Evolutionary conservation across 2,329 filamentous ascomycete genomes (phyloP), one percentile per base, ranked within the genome.

Genomic region (Nothophaeocryptopus gaeumannii): DNA sequence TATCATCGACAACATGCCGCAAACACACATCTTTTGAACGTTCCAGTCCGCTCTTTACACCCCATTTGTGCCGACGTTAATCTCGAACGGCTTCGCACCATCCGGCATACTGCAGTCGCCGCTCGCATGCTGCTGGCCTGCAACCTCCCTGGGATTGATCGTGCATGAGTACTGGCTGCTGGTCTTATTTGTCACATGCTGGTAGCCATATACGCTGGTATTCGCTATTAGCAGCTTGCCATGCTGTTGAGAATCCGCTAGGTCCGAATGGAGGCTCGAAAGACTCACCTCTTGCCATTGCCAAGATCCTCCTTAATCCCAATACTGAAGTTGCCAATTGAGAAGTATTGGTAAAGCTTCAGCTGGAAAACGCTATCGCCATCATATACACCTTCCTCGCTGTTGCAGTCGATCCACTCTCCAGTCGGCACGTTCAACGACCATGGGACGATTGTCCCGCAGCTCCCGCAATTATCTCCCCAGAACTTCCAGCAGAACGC

Each of bases 301-400:
- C 41, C 46, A 11, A 55, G 26, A 45, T 61, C 58, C 30, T 65
- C 56, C 46, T 55, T 51, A 3, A 65, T 33, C 1, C 44, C 44
- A 11, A 65, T 20, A 31, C 50, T 49, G 47, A 65, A 65, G 42
- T 64, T 58, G n/a, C 60, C 60, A 40, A 65, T 63, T 8, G 47
- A 51, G 31, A 63, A 64, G 31, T 58, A 52, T 1, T 54, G 48
- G n/a, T 50, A 58, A 2, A 65, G 50, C 45, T 63, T 47, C 49
- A 65, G 63, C 2, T 47, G 15, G 40, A 63, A 63, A 3, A 54
- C 49, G 42, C 50, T 58, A 5, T 38, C 51, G 29, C 54, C 50
- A 15, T 47, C 50, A 9, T 51, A 47, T n/a, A 39, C 39, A n/a
- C 36, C 42, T 30, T 38, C 36, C 9, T 34, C 37, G 7, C 47